Conservation (phyloP, 2,329 filamentous ascomycete genomes). For the Arthrobotrys conoides region DNA sequence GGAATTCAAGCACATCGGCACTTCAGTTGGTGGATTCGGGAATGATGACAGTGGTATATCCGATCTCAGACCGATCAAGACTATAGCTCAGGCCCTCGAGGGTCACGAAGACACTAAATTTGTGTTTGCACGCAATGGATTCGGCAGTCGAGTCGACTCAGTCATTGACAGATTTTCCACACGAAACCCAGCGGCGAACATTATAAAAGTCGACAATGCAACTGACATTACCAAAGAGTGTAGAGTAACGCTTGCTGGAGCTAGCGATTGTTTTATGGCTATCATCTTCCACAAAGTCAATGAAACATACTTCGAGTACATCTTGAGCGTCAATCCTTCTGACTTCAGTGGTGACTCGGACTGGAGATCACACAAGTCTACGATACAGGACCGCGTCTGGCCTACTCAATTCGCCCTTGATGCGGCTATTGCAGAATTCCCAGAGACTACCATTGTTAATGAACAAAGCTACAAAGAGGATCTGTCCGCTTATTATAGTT, state of each 20-base stretch:
- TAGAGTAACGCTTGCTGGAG: constrained; percentile 75
- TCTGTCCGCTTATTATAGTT: constrained; percentile 73
- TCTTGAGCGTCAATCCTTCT: constrained; percentile 80
- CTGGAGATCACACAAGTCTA: constrained; percentile 75
- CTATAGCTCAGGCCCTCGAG: constrained; percentile 72
- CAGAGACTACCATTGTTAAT: constrained; percentile 82
- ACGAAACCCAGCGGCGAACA: constrained; percentile 17
- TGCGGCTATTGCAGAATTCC: constrained; percentile 59
- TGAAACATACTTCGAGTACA: constrained; percentile 84
- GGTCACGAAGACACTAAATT: constrained; percentile 72
- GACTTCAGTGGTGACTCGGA: constrained; percentile 70
- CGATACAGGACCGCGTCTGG: constrained; percentile 79
- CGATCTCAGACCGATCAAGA: constrained; percentile 72
- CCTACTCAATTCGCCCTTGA: constrained; percentile 57
- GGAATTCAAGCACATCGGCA: constrained; percentile 43
- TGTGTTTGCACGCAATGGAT: constrained; percentile 83
- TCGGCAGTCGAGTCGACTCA: constrained; percentile 64
- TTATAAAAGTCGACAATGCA: constrained; percentile 44
- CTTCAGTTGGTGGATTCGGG: constrained; percentile 19
- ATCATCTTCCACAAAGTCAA: constrained; percentile 77
- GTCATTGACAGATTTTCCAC: constrained; percentile 59
- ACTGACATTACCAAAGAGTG: constrained; percentile 75
- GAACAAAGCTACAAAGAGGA: constrained; percentile 76
- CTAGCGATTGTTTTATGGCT: constrained; percentile 80
- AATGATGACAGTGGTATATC: constrained; percentile 37